These are phyloP conservation scores for Pelargonium cotyledonis DNA, from an alignment of 441 rosid genomes.

Conservation along the genomic window DNA sequence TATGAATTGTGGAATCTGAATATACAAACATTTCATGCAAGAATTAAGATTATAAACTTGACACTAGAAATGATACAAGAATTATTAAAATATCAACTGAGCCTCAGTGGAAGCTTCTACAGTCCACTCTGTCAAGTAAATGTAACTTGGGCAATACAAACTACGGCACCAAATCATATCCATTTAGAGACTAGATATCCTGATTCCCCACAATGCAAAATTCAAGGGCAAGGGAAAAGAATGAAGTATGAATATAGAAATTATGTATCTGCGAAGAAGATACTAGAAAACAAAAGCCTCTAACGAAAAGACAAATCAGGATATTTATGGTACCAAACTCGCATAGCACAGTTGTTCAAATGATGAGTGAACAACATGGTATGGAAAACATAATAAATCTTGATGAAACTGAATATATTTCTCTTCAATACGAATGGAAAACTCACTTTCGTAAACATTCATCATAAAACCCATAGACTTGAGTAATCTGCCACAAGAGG, in stretches of 20 bases:
- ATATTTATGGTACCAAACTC: not conserved
- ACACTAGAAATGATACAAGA: not conserved
- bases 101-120: too few relatives aligned
- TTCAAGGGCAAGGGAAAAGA: not conserved
- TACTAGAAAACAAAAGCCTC: not conserved
- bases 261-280: not conserved
- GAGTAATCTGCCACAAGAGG: slow-evolving; percentile 52
- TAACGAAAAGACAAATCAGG: not conserved
- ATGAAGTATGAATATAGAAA: not conserved
- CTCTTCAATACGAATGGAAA: slow-evolving; percentile 9
- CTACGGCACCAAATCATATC: not conserved
- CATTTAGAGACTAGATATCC: not conserved
- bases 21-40: not conserved
- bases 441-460: slow-evolving; percentile 61
- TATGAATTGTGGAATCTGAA: not conserved
- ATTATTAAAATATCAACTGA: not conserved
- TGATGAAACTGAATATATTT: slow-evolving; percentile 1
- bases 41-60: not conserved
- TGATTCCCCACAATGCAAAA: not conserved
- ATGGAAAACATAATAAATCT: not conserved
- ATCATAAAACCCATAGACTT: slow-evolving; percentile 48
- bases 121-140: not conserved
- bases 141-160: not conserved
- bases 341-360: not conserved
- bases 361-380: not conserved